Percentiles rank a stretch among this genome's conserved stretches.
phyloP scores from a whole-genome alignment of 176 grass and related monocot genomes.

The Aegilops longissima region DNA sequence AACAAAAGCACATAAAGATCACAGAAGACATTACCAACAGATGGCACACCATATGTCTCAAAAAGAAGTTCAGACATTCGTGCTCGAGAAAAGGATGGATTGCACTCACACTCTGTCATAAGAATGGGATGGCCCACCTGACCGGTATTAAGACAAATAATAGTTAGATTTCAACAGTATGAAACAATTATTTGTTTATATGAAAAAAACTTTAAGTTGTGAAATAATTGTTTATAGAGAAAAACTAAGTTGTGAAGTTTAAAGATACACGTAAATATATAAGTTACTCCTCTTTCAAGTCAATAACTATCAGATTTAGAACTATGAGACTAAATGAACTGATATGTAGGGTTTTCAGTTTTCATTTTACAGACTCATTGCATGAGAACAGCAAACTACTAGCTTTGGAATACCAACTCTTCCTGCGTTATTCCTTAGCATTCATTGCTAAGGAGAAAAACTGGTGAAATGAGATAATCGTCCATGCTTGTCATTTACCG shows the following conservation, averaged over 20 bases:
- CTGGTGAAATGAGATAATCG: background rate
- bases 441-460: background rate
- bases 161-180: slow-evolving; percentile 26
- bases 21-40: slow-evolving; percentile 61
- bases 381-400: slow-evolving; percentile 8
- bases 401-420: background rate
- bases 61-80: slow-evolving; percentile 99
- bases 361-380: background rate
- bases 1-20: slow-evolving; percentile 38
- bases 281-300: background rate
- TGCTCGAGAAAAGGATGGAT: slow-evolving; percentile 84
- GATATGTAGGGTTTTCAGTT: background rate
- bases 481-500: background rate
- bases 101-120: slow-evolving; percentile 96
- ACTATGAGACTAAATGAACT: background rate
- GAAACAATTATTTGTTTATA: slow-evolving; percentile 8
- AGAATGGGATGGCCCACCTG: slow-evolving; percentile 97
- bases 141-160: slow-evolving; percentile 11
- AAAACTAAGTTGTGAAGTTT: background rate
- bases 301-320: background rate
- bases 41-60: slow-evolving; percentile 89
- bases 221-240: slow-evolving; percentile 5
- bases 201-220: background rate
- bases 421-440: background rate
- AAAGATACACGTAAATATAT: slow-evolving; percentile 1